These are phyloP conservation scores for Globisporangium nunn DNA, from an alignment of 352 stramenopile species.

Conservation along the genomic window DNA sequence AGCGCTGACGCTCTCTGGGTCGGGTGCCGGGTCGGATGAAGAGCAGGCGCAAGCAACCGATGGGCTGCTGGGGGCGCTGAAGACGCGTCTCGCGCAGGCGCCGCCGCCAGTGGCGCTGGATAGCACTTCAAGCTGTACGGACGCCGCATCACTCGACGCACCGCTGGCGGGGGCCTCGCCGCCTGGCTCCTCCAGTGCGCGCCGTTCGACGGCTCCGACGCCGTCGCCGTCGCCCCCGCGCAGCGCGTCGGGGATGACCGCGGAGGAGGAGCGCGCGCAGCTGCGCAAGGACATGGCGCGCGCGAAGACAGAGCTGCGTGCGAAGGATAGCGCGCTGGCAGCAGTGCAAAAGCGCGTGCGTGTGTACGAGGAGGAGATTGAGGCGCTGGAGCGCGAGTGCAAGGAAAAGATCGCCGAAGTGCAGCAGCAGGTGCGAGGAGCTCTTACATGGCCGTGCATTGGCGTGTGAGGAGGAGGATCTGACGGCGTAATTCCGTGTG, in stretches of 20 bases:
- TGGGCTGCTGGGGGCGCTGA: conserved; percentile 3
- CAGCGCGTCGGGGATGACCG: conserved; percentile 6
- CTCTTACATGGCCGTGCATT: no score
- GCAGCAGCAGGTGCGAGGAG: conserved; percentile 35
- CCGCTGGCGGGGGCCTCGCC: conserved; percentile 7
- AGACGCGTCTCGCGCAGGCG: conserved; percentile 8
- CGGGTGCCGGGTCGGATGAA: conserved; percentile 1
- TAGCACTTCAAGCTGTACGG: neutral
- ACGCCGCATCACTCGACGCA: no score
- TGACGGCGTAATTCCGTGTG: neutral
- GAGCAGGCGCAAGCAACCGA: conserved; percentile 6
- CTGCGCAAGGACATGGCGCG: conserved; percentile 51
- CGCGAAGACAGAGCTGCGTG: conserved; percentile 40
- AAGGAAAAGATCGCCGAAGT: conserved; percentile 57
- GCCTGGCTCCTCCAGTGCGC: conserved; percentile 22
- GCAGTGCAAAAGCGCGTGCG: conserved; percentile 49
- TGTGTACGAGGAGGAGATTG: conserved; percentile 71
- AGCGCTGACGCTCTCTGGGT: conserved; percentile 44
- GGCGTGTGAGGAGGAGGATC: neutral
- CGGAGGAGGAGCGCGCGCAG: conserved; percentile 20
- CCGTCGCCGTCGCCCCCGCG: conserved; percentile 11
- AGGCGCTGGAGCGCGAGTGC: conserved; percentile 70
- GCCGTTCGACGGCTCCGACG: conserved; percentile 22
- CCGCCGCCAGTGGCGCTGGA: conserved; percentile 7
- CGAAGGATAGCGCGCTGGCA: conserved; percentile 57